Evolutionary conservation across 108 stramenopile species (phyloP), one percentile per base, ranked within the genome.

Genomic region (Chaetoceros muelleri): DNA sequence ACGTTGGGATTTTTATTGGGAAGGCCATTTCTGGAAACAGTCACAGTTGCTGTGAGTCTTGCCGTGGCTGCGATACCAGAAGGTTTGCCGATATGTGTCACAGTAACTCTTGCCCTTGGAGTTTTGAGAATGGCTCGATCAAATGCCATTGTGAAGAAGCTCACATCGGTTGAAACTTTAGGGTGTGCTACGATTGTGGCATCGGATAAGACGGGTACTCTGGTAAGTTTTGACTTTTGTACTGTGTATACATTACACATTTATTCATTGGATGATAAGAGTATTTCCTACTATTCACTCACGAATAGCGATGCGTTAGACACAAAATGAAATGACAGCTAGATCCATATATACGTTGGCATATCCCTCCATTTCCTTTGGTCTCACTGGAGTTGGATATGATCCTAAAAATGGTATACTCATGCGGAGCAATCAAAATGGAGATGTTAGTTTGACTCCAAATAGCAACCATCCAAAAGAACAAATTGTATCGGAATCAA

Each of bases 41-140:
- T 95, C 24, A 90, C 87, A 17, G 94, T 96, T 24, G 98, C 95
- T 2, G 96, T 99, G n/a, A 94, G 95, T 64, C 71, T 98, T 20
- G 96, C 95, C 3, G 96, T 98, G 13, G 96, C 96, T n/a, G 96
- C 96, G 19, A 96, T 98, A 53, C 94, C 96, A 27, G 96, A 95
- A 67, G 94, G 94, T 22, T 70, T 94, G 46, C 94, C 94, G 1
- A 83, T 94, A 13, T 94, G 91, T 62, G 84, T 93, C 34, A 87
- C 88, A 17, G 87, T 92, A 10, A 93, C 90, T 0, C 64, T 95
- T 58, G 91, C 95, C 1, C 62, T 96, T 50, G 96, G 96, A n/a
- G 95, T 95, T 5, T 65, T 93, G 46, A 75, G 95, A 18, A 94
- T 98, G 90, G 92, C 98, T 3, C 53, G 74, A 55, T 61, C 71